Conservation (phyloP, 106 monocot genomes). For the Dendrobium huoshanense region DNA sequence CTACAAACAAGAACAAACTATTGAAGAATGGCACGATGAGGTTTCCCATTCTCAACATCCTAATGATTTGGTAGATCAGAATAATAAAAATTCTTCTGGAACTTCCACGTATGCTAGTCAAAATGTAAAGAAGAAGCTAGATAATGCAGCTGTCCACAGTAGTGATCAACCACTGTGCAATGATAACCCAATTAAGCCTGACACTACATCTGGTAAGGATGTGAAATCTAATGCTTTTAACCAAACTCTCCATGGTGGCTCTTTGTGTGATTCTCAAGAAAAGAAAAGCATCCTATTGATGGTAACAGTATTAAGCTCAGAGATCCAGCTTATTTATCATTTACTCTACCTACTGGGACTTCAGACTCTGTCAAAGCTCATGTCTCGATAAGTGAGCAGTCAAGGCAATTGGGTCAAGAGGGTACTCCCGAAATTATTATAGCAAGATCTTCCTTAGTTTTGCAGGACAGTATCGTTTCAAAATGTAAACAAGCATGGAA, state of each 20-base stretch:
- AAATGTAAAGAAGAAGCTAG: slow-evolving; percentile 10
- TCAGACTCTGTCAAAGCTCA: not conserved
- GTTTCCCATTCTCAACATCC: not conserved
- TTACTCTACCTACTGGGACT: not conserved
- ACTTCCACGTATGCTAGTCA: slow-evolving; percentile 18
- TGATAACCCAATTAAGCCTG: no score
- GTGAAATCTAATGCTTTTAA: no score
- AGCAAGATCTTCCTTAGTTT: no score
- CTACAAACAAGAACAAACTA: slow-evolving; percentile 4
- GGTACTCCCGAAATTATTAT: not conserved
- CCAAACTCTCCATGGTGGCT: no score
- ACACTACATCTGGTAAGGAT: no score
- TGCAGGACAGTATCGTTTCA: no score
- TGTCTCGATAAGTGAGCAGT: not conserved
- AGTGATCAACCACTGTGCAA: slow-evolving; percentile 10
- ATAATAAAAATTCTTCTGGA: not conserved
- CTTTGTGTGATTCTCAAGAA: no score
- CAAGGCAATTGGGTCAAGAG: slow-evolving; percentile 2
- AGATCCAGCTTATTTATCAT: not conserved
- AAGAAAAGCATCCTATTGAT: slow-evolving; percentile 13
- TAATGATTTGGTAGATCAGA: slow-evolving; percentile 6
- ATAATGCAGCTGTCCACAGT: not conserved
- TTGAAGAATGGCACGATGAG: not conserved
- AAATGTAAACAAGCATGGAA: no score
- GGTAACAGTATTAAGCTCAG: not conserved